Base-by-base conservation (phyloP, 306 rosid species). In the Cucumis sativus region DNA sequence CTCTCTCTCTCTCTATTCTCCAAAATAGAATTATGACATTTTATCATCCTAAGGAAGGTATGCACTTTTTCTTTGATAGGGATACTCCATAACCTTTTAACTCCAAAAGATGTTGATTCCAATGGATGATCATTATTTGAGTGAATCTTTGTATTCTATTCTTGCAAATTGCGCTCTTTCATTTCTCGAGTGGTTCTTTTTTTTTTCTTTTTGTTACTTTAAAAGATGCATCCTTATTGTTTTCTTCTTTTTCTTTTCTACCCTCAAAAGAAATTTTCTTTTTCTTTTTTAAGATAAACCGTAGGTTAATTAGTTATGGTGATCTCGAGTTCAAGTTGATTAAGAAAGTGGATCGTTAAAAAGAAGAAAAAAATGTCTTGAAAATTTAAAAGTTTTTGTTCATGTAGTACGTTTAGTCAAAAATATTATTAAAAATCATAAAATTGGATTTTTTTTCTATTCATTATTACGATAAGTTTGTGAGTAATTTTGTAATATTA, bases 71-170 rank as follows among this genome's bases (percentile, higher is more conserved):
- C 49, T 49, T 2, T 64, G 67, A 61, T 30, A 60, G 21, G 43
- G 43, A 63, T 63, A 61, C 39, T 16, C 66, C 39, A 61, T 28
- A 62, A n/a, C 16, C 73, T n/a, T 67, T 67, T 39, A 67, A 67
- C 73, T 67, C 73, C 52, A n/a, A 40, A 40, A 67, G 51, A 67
- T 40, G 73, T 45, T 40, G 33, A 67, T 67, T 67, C 73, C 73
- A 40, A 67, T 67, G 17, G 47, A 40, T 17, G 20, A 67, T 65
- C 8, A 39, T 65, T 65, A 10, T 65, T 65, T 39, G 16, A 66
- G 16, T 67, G 73, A 67, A 67, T 67, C 73, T 1, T 39, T 67
- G 10, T 67, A 15, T 67, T 40, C 73, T 67, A 15, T 67, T 40
- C 73, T 67, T 65, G 16, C 54, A 40, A 67, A 10, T 40, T 41